Base-by-base conservation (phyloP, 495 filamentous ascomycete species). In the Aspergillus ellipticus region DNA sequence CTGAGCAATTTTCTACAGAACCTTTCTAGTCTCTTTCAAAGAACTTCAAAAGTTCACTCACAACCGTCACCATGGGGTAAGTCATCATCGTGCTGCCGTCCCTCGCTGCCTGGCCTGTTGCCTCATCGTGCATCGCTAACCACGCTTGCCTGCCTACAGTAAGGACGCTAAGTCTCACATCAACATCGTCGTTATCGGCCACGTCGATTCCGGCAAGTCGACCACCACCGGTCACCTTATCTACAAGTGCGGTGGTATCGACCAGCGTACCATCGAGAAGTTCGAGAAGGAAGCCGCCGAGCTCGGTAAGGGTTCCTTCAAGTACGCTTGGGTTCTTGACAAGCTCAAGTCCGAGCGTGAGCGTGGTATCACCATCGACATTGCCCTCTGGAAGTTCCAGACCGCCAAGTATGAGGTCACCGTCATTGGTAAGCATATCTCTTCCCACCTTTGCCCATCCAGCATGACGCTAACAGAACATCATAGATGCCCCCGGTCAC, bases 231-330 rank as follows among this genome's bases (percentile, higher is more conserved):
- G 88, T 77, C 94, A 97, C 80, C 83, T 97, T 82, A 98, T 97
- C 88, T 98, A 98, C 90, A 96, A 98, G 83, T 98, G 94, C 82
- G 94, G 94, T 87, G 94, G 94, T 88, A 98, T 98, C 72, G 94
- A 98, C 88, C 89, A 90, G 84, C 94, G 94, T 93, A 97, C 95
- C 74, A 98, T 98, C 73, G 95, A 98, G 88, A 98, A 98, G 88
- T 98, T 98, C 85, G 94, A 98, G 91, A 98, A 98, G 92, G 94
- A 98, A 89, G 94, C 94, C 69, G 89, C 91, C 82, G 95, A 98
- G 79, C 84, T 98, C 76, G 94, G 94, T 79, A 98, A 98, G 86
- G 94, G 94, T 81, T 98, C 94, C 74, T 98, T 98, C 92, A 98
- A 98, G 86, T 98, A 98, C 81, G 94, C 94, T 66, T 98, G 94